These are phyloP conservation scores for Plasmodium billcollinsi DNA, from an alignment of 169 alveolate genomes.

Conservation along the genomic window DNA sequence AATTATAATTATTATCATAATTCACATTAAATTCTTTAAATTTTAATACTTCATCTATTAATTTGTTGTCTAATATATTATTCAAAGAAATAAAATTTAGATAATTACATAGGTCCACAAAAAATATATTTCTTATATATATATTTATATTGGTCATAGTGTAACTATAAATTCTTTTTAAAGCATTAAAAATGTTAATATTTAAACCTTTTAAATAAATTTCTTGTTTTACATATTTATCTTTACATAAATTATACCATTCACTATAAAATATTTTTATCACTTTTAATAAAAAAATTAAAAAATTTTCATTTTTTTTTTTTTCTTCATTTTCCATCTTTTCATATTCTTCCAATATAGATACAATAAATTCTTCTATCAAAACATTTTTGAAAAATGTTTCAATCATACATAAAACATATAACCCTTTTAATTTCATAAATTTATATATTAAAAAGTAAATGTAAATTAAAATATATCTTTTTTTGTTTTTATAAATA, in stretches of 20 bases:
- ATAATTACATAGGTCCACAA: conserved; percentile 57
- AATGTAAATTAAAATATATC: conserved; percentile 12
- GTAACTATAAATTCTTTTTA: conserved; percentile 46
- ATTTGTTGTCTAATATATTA: conserved; percentile 42
- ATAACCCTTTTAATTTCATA: conserved; percentile 50
- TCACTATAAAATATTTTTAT: conserved; percentile 71
- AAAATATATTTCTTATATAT: conserved; percentile 69
- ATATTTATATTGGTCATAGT: conserved; percentile 35
- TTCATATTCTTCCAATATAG: conserved; percentile 30
- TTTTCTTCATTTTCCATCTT: conserved; percentile 10
- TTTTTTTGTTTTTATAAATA: not conserved
- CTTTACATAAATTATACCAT: conserved; percentile 48
- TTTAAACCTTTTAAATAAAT: conserved; percentile 58
- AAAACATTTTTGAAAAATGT: conserved; percentile 48
- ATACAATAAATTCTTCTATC: conserved; percentile 24
- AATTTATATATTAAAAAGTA: conserved; percentile 56
- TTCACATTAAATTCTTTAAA: conserved; percentile 71
- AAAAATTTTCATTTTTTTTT: conserved; percentile 6
- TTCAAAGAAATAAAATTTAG: conserved; percentile 28
- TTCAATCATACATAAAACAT: conserved; percentile 24
- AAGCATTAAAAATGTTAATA: conserved; percentile 44
- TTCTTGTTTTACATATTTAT: conserved; percentile 29
- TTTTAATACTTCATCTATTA: conserved; percentile 74
- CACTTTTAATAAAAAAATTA: conserved; percentile 49
- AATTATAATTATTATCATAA: conserved; percentile 37